These are phyloP conservation scores for Penicillium fuscoglaucum DNA, from an alignment of 2,329 filamentous ascomycete species.

Conservation along the genomic window DNA sequence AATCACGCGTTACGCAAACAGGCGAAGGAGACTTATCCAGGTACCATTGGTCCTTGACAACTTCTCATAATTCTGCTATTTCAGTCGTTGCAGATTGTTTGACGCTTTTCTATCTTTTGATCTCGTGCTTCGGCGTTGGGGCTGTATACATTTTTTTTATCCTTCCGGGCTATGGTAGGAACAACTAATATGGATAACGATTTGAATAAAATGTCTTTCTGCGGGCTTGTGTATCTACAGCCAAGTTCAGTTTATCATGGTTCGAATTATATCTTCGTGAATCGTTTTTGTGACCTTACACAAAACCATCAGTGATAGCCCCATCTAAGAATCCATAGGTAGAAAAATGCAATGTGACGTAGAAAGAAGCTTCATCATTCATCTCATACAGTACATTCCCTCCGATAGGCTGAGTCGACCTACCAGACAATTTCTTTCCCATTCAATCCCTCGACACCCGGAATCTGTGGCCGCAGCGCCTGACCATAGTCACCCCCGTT, in stretches of 20 bases:
- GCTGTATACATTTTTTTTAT: conserved; percentile 9
- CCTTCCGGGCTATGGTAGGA: neutral
- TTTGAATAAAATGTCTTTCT: neutral
- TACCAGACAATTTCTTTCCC: conserved; percentile 42
- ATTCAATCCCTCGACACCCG: conserved; percentile 37
- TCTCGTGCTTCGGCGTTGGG: conserved; percentile 7
- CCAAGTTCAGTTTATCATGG: neutral
- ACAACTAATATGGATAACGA: conserved; percentile 13
- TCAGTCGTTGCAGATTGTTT: conserved; percentile 3
- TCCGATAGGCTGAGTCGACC: conserved; percentile 5
- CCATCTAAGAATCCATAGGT: neutral
- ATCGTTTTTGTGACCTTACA: conserved; percentile 13
- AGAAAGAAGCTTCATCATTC: conserved; percentile 1
- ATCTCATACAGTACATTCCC: conserved; percentile 18
- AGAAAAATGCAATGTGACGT: neutral
- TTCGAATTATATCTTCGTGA: conserved; percentile 16
- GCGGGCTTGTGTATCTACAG: neutral
- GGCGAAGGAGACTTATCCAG: neutral
- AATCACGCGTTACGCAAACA: neutral
- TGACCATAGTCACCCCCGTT: conserved; percentile 76
- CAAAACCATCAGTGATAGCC: conserved; percentile 5
- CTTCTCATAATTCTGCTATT: conserved; percentile 1
- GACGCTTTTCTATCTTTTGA: neutral
- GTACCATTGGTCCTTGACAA: neutral
- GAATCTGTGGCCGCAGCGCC: conserved; percentile 46